Conservation (phyloP, 2,329 filamentous ascomycete genomes). For the Colletotrichum falcatum region DNA sequence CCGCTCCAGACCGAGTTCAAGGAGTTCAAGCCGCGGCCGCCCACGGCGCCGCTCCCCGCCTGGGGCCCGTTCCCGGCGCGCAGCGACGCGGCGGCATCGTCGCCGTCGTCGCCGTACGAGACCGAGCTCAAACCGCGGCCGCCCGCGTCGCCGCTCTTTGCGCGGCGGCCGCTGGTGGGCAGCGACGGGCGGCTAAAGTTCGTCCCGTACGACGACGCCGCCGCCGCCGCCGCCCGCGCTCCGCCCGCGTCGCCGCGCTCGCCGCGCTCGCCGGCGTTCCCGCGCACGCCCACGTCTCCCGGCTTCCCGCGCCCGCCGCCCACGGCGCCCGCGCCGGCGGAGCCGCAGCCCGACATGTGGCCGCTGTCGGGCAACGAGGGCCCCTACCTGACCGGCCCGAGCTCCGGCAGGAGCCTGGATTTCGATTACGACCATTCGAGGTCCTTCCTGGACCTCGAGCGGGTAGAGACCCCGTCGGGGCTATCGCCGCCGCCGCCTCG, state of each 20-base stretch:
- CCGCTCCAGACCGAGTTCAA: constrained; percentile 24
- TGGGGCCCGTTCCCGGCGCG: no score
- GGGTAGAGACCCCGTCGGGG: constrained; percentile 16
- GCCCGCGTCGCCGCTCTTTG: no score
- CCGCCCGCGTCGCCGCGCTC: no score
- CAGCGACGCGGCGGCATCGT: no score
- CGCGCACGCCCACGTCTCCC: constrained; percentile 30
- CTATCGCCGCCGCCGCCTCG: constrained; percentile 37
- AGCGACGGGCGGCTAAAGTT: neutral
- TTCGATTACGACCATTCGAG: constrained; percentile 12
- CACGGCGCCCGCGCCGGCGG: constrained; percentile 23
- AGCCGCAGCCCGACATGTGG: constrained; percentile 32
- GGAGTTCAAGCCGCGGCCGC: no score
- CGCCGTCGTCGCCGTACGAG: no score
- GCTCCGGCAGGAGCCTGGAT: constrained; percentile 22
- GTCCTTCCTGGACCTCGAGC: constrained; percentile 19
- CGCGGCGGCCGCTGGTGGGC: neutral
- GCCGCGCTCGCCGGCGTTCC: neutral
- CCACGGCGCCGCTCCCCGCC: no score
- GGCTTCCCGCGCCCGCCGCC: no score
- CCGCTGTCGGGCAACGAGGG: constrained; percentile 29
- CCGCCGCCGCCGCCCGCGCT: no score
- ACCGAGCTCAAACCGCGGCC: no score
- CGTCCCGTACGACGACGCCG: no score
- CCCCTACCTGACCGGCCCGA: constrained; percentile 21